Base-by-base conservation (phyloP, 2,329 filamentous ascomycete genomes). In the Stagonosporopsis cucurbitacearum region DNA sequence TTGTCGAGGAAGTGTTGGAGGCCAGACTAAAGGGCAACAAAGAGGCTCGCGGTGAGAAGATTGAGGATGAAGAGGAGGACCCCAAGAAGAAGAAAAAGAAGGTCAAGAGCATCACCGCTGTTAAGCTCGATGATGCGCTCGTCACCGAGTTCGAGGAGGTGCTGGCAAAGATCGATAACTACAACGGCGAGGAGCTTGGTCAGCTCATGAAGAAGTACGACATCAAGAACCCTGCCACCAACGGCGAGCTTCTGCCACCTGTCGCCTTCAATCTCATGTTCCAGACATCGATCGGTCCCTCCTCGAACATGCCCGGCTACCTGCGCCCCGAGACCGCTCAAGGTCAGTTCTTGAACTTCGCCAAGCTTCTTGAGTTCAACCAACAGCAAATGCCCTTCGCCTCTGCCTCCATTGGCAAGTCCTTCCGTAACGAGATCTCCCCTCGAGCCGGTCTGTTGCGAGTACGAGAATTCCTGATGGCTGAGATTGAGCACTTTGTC, bases 251-350 rank as follows among this genome's bases (percentile, higher is more conserved):
- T 33, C 85, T 86, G 25, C 88, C 90, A 26, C 95, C 95, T 3
- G 89, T 96, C 46, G 84, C 92, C 37, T 97, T 98, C 86, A 99
- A 99, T 80, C 87, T 99, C 71, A 99, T 99, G 95, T 99, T 98
- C 83, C 89, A 94, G 78, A 97, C 94, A 37, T 84, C 90, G 32
- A 98, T 99, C 73, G 95, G 95, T 59, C 93, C 94, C 53, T 96
- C 91, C 17, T 90, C 90, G 77, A 93, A 96, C 55, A 82, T 90
- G 60, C 86, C 90, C 43, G 93, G 91, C 35, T 75, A 69, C 57
- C 65, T 75, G 25, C 68, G 72, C 12, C 95, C 95, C 39, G 95
- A 99, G 79, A 99, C 95, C 26, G 95, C 95, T 4, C 95, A 99
- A 82, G 95, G 95, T 63, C 95, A 99, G 79, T 99, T 99, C 80